Base-by-base conservation (phyloP, 352 stramenopile species). In the Aphanomyces euteiches region DNA sequence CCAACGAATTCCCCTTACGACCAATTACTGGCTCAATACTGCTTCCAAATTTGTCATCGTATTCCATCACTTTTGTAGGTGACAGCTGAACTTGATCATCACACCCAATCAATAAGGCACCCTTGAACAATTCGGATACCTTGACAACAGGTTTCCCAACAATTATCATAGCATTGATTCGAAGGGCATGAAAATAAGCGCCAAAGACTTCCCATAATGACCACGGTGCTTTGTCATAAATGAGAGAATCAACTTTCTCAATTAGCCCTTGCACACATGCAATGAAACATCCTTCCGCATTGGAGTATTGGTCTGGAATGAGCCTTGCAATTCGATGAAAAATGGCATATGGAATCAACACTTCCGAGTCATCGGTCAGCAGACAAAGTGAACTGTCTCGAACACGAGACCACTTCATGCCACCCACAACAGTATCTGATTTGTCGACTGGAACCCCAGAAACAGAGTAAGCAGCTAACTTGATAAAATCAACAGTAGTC, bases 121-220 rank as follows among this genome's bases (percentile, higher is more conserved):
- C 43, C 1, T n/a, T 50, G 43, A 50, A 50, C 43, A 50, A 50
- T 50, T 50, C 43, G 43, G 43, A 50, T n/a, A 50, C 43, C 43
- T 50, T 50, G 43, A 50, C 17, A 50, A 50, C 43, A 50, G 43
- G 43, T 50, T 2, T 50, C 17, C 43, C 43, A 50, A 50, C 2
- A 50, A 50, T 50, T 50, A 50, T 50, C 43, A 50, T n/a, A 50
- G 43, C 43, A 50, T 50, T 50, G 43, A 50, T 50, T 50, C 43
- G 43, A 50, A 50, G 43, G 43, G 43, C 43, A 50, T 50, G 43
- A 50, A 50, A 50, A 50, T 50, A 50, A n/a, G 43, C 1, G 43
- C n/a, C 43, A 50, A 50, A 50, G 43, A n/a, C 43, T 50, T 50
- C 43, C 43, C 43, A 50, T n/a, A 50, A n/a, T 50, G 43, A 1